These are phyloP conservation scores for Blastobotrys proliferans DNA, from an alignment of 1,139 yeast species.

Conservation along the genomic window DNA sequence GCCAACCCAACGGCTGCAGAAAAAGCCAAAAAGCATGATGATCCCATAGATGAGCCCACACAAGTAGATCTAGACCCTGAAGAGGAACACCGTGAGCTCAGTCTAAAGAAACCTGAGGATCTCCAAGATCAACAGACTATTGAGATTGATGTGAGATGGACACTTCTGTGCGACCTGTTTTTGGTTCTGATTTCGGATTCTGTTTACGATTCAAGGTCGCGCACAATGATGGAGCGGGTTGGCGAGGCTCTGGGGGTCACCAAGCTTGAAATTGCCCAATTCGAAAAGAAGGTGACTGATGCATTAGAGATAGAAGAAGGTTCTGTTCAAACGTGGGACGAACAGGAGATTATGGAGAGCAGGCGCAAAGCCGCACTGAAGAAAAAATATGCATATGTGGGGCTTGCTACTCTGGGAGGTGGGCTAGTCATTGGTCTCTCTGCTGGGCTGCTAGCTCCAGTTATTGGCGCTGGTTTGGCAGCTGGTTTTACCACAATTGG, in stretches of 20 bases:
- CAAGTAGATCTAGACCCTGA: constrained; percentile 5
- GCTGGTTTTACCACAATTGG: constrained; percentile 97
- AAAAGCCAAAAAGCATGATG: constrained; percentile 7
- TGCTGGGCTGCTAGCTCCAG: constrained; percentile 95
- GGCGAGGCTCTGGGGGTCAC: constrained; percentile 58
- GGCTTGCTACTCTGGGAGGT: constrained; percentile 96
- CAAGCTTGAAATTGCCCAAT: constrained; percentile 69
- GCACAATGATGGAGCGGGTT: constrained; percentile 66
- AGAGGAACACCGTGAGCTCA: constrained; percentile 16
- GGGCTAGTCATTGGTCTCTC: constrained; percentile 90
- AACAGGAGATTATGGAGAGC: constrained; percentile 62
- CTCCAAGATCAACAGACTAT: constrained; percentile 38
- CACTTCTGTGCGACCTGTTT: constrained; percentile 84
- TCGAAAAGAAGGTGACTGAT: constrained; percentile 86
- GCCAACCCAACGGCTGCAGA: constrained; percentile 13
- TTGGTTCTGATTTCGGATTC: constrained; percentile 78
- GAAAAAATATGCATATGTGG: constrained; percentile 79
- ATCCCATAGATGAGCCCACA: constrained; percentile 12
- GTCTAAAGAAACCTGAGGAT: constrained; percentile 35
- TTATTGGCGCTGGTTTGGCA: constrained; percentile 96
- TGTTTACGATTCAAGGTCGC: constrained; percentile 81
- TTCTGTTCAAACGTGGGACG: constrained; percentile 70
- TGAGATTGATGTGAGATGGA: constrained; percentile 86
- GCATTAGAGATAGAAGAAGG: constrained; percentile 82
- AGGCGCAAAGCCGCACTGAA: constrained; percentile 62